phyloP scores from a whole-genome alignment of 371 early-diverging fungal species.

The Mucor mucedo region DNA sequence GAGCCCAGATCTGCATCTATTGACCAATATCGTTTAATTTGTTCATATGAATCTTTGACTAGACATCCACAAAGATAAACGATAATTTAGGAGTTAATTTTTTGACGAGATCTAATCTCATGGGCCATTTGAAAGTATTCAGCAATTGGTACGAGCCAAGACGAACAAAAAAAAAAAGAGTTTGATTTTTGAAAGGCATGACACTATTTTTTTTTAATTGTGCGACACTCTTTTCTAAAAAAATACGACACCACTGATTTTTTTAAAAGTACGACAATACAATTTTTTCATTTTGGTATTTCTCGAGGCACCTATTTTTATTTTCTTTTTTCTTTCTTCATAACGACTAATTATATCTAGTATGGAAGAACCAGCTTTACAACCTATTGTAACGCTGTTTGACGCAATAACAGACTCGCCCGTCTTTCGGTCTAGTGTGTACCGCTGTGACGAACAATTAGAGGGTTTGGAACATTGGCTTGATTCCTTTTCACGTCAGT shows the following conservation, averaged over 20 bases:
- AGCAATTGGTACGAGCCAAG: no score
- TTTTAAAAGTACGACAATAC: no score
- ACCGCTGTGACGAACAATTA: conserved; percentile 70
- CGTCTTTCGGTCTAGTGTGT: conserved; percentile 63
- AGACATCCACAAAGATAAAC: conserved; percentile 20
- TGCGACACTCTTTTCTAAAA: no score
- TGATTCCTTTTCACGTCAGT: conserved; percentile 46
- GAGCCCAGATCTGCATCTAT: conserved; percentile 13
- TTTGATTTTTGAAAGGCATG: no score
- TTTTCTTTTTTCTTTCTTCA: neutral
- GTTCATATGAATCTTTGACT: conserved; percentile 26
- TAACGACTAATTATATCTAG: neutral
- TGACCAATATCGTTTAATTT: conserved; percentile 22
- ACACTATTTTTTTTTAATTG: no score
- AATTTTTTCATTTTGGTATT: neutral
- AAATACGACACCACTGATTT: no score
- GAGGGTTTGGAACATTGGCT: conserved; percentile 68
- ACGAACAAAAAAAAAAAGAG: no score
- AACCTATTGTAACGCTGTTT: conserved; percentile 35
- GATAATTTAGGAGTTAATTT: neutral
- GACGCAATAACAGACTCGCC: conserved; percentile 72
- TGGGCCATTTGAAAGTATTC: no score
- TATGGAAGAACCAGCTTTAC: conserved; percentile 17
- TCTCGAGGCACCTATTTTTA: neutral
- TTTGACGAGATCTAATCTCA: no score